phyloP scores from a whole-genome alignment of 2,329 filamentous ascomycete species.

The Fusarium buxicola region DNA sequence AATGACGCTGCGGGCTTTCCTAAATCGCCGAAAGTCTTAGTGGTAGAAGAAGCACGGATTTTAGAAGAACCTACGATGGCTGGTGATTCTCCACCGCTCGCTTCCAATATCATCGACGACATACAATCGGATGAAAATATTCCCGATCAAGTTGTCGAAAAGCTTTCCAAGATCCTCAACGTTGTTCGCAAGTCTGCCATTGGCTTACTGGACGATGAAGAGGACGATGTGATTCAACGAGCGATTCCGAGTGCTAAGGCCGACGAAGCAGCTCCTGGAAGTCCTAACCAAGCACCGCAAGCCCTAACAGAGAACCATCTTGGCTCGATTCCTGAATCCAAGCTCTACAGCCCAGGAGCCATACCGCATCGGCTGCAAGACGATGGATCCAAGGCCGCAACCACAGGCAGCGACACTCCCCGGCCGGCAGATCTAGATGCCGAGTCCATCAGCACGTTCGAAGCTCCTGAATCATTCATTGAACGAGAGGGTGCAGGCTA shows the following conservation, averaged over 20 bases:
- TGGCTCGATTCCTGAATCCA: conserved; percentile 20
- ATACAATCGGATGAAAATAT: not conserved
- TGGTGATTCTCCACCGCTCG: not conserved
- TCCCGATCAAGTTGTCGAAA: conserved; percentile 3
- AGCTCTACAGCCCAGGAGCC: conserved; percentile 24
- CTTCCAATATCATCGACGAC: not conserved
- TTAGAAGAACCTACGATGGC: not conserved
- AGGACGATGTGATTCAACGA: not conserved
- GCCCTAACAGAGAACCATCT: conserved; percentile 25
- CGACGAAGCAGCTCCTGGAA: not conserved
- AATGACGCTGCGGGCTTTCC: not conserved
- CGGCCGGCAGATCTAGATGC: conserved; percentile 8
- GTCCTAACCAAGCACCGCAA: conserved; percentile 8
- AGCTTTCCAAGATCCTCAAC: not conserved
- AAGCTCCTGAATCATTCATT: not conserved
- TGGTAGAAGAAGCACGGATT: not conserved
- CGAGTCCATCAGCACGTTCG: conserved; percentile 3
- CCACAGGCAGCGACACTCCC: conserved; percentile 26
- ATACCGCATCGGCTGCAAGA: conserved; percentile 14
- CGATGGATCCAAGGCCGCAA: conserved; percentile 34
- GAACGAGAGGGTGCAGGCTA: conserved; percentile 20
- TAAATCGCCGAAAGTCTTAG: conserved; percentile 14
- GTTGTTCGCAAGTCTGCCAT: not conserved
- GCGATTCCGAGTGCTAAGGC: not conserved
- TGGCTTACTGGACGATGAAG: not conserved